phyloP scores from a whole-genome alignment of 768 basidiomycete species.

The Auriscalpium vulgare region DNA sequence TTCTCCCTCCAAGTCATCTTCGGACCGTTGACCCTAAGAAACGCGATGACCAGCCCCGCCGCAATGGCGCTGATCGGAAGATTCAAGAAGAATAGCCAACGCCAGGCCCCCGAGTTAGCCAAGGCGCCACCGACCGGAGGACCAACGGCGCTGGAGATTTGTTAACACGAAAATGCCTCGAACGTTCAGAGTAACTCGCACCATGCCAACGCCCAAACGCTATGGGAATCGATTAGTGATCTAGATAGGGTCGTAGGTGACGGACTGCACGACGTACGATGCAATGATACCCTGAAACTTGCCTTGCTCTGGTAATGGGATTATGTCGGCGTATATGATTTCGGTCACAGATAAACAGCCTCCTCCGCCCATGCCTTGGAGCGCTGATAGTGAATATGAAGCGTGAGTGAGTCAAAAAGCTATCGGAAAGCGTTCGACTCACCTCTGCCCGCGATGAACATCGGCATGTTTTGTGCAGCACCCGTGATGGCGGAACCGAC shows the following conservation, averaged over 20 bases:
- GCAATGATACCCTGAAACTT: conserved; percentile 21
- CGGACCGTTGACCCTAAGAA: background rate
- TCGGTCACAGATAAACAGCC: conserved; percentile 20
- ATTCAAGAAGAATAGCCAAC: background rate
- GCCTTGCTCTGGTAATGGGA: conserved; percentile 31
- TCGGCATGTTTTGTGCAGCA: conserved; percentile 22
- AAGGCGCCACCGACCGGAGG: background rate
- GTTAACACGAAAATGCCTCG: background rate
- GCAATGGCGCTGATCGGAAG: background rate
- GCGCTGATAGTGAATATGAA: conserved; percentile 6
- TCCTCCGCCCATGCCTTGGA: conserved; percentile 29
- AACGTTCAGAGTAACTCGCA: background rate
- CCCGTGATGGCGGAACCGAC: conserved; percentile 28
- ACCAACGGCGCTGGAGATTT: background rate
- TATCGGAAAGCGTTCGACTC: background rate
- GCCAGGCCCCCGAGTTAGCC: background rate
- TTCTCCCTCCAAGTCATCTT: background rate
- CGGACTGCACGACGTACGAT: background rate
- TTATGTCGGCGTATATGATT: conserved; percentile 31
- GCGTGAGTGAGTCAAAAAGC: background rate
- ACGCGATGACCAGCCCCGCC: background rate
- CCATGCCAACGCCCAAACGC: background rate
- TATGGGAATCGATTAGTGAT: background rate
- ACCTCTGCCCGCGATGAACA: conserved; percentile 25
- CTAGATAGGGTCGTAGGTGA: too few species aligned